phyloP scores from a whole-genome alignment of 2,329 filamentous ascomycete genomes.

The Fusarium penzigii region DNA sequence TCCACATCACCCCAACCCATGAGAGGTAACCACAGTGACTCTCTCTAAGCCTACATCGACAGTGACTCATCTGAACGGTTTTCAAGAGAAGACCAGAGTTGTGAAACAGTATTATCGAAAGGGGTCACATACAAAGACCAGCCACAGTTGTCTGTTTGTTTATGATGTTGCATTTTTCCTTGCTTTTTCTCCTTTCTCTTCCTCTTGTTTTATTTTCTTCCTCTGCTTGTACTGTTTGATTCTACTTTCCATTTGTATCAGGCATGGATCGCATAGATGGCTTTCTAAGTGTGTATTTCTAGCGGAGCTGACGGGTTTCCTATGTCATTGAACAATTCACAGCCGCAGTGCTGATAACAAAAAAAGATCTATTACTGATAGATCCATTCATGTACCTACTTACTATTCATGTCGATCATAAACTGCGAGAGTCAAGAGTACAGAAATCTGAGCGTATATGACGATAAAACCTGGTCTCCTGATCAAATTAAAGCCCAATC shows the following conservation, averaged over 20 bases:
- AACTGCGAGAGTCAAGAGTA: too few species aligned
- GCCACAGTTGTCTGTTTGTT: neutral
- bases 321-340: neutral
- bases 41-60: constrained; percentile 15
- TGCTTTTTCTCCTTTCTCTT: neutral
- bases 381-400: too few species aligned
- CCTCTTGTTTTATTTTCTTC: neutral
- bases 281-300: neutral
- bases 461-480: too few species aligned
- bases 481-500: too few species aligned
- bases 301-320: neutral
- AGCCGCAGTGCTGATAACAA: too few species aligned
- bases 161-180: neutral
- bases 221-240: neutral
- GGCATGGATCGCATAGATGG: neutral
- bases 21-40: constrained; percentile 20
- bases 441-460: too few species aligned
- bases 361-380: too few species aligned
- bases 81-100: neutral
- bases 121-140: neutral
- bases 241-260: neutral
- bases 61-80: constrained; percentile 7
- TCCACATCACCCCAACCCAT: constrained; percentile 25
- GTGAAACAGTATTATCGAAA: neutral
- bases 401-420: too few species aligned